Base-by-base conservation (phyloP, 495 filamentous ascomycete genomes). In the Collariella sp. region DNA sequence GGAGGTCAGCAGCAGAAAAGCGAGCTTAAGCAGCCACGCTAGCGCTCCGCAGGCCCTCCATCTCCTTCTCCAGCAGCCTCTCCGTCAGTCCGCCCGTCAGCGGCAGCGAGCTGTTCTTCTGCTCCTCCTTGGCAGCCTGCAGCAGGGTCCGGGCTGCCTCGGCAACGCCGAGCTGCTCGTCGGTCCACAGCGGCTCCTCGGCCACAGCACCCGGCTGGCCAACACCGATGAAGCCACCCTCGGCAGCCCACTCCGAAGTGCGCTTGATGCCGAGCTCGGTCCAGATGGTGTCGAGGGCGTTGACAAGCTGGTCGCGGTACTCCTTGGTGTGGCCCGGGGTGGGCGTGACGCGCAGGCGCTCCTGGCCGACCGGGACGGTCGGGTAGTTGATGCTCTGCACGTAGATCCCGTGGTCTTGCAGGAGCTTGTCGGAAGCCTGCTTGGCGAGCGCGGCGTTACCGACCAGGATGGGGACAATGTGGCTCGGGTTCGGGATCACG, bases 371-470 rank as follows among this genome's bases (percentile, higher is more conserved):
- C 1, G 93, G 93, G 1, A 98, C 93, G 50, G 93, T 98, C 7
- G 93, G 93, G 72, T 97, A 98, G 73, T 98, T 98, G 78, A 98
- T 97, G 52, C 88, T 88, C 71, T 98, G 93, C 13, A 98, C 93
- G 64, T 98, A 97, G 69, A 98, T 97, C 43, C 82, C 82, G 70
- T 93, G 84, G 53, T 93, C 82, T 55, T 88, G 82, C 9, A 98
- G 76, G 7, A 96, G 82, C 65, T 90, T 80, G 67, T 98, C 93
- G 24, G 83, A 89, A 7, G 94, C 93, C 61, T 83, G 71, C 73
- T 89, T 94, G 41, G 93, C 93, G n/a, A 95, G 74, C 68, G 91
- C 91, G 31, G 94, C 93, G 62, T 91, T 89, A 31, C 93, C 93
- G 41, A 98, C 93, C 7, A 98, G 78, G 41, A 96, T 80, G 12